Conservation (phyloP, 805 yeast genomes). For the Starmerella sirachaensis region DNA sequence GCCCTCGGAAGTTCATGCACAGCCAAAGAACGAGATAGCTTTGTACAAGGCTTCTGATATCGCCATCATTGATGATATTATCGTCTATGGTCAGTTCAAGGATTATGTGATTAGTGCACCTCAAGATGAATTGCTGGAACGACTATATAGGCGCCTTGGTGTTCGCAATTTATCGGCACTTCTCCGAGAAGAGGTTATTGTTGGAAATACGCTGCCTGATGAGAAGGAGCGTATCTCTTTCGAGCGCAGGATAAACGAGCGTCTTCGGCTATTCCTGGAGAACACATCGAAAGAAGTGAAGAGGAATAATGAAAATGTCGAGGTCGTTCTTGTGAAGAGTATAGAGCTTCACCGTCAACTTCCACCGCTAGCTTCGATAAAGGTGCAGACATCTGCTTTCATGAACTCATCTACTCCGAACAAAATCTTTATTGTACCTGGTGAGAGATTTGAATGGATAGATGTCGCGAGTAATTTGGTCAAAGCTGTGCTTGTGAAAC, state of each 20-base stretch:
- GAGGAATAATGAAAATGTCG: constrained; percentile 8
- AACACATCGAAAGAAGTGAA: constrained; percentile 22
- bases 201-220: constrained; percentile 22
- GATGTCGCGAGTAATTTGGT: constrained; percentile 29
- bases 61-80: constrained; percentile 30
- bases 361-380: constrained; percentile 20
- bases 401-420: constrained; percentile 11
- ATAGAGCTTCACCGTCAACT: constrained; percentile 24
- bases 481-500: constrained; percentile 23
- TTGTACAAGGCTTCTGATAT: constrained; percentile 25
- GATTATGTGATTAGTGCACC: constrained; percentile 27
- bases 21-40: constrained; percentile 11
- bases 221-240: constrained; percentile 11
- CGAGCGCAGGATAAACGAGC: constrained; percentile 25
- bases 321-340: constrained; percentile 21
- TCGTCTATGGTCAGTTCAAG: constrained; percentile 29
- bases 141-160: constrained; percentile 26
- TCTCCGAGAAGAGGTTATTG: constrained; percentile 22
- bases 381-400: constrained; percentile 18
- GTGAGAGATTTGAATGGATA: constrained; percentile 27
- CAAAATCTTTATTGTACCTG: constrained; percentile 21
- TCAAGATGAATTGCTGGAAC: constrained; percentile 26
- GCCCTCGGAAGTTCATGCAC: neutral
- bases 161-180: constrained; percentile 23
- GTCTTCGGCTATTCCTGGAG: constrained; percentile 26